Evolutionary conservation across 2,329 filamentous ascomycete species (phyloP).

Genomic region (Aspergillus spinulosporus): DNA sequence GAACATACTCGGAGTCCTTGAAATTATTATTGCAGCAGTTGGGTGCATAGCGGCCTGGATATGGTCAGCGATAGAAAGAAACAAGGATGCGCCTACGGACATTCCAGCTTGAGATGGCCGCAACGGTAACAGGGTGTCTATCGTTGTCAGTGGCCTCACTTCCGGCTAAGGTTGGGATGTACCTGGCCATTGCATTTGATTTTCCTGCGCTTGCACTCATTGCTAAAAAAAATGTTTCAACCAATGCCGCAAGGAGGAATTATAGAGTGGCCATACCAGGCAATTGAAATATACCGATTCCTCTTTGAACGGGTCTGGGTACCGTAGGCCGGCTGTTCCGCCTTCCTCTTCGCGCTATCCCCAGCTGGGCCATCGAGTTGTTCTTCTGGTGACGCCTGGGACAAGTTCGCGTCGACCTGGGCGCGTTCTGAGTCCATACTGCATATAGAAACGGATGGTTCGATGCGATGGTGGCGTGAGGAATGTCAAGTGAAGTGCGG

Average conservation of each 20-base stretch:
- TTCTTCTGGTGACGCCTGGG: slow-evolving; percentile 27
- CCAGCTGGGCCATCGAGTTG: slow-evolving; percentile 24
- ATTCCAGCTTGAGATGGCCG: slow-evolving; percentile 64
- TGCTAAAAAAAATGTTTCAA: slow-evolving; percentile 40
- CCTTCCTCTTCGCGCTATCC: slow-evolving; percentile 44
- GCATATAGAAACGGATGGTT: slow-evolving; percentile 5
- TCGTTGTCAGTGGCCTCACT: too few relatives aligned
- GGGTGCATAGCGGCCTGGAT: slow-evolving; percentile 59
- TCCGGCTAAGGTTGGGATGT: too few relatives aligned
- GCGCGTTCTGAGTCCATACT: slow-evolving; percentile 40
- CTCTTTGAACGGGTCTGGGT: slow-evolving; percentile 61
- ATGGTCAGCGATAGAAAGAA: background rate
- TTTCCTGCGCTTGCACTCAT: slow-evolving; percentile 66
- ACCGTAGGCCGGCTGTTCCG: slow-evolving; percentile 33
- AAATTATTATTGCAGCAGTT: slow-evolving; percentile 74
- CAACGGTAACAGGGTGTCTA: slow-evolving; percentile 60
- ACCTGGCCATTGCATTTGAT: slow-evolving; percentile 67
- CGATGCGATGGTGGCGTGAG: slow-evolving; percentile 12
- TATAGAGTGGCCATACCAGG: slow-evolving; percentile 52
- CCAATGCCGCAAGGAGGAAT: background rate
- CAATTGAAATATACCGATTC: slow-evolving; percentile 68
- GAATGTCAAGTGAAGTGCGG: slow-evolving; percentile 31
- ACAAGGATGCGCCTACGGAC: slow-evolving; percentile 27
- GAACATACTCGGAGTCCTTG: slow-evolving; percentile 74
- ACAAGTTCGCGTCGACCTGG: slow-evolving; percentile 29